Evolutionary conservation across 345 rosid genomes (phyloP).

Genomic region (Cardamine resedifolia): DNA sequence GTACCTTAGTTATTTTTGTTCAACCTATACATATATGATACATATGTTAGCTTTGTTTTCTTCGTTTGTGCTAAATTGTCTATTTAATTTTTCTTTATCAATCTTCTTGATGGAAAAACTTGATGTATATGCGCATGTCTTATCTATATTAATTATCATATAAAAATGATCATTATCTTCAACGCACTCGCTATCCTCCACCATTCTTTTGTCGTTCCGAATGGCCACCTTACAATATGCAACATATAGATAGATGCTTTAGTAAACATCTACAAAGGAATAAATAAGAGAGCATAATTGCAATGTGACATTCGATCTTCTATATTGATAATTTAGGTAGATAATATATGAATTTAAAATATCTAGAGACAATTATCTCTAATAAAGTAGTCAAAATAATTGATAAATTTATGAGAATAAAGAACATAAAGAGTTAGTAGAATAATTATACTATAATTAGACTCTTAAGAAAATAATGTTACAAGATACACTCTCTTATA

Average conservation of each 20-base stretch:
- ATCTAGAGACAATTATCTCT: neutral
- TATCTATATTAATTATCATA: constrained; percentile 2
- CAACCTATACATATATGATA: constrained; percentile 7
- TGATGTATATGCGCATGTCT: constrained; percentile 7
- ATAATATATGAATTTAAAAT: neutral
- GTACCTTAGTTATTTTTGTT: constrained; percentile 25
- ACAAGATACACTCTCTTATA: too few relatives aligned
- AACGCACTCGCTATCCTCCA: constrained; percentile 26
- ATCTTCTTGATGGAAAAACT: constrained; percentile 8
- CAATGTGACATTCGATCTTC: neutral
- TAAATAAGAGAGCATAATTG: constrained; percentile 7
- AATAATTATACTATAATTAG: too few relatives aligned
- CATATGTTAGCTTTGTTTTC: neutral
- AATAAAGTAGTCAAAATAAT: neutral
- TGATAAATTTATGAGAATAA: too few relatives aligned
- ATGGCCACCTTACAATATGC: constrained; percentile 20
- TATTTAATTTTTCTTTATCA: neutral
- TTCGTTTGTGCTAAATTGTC: neutral
- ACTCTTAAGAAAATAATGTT: too few relatives aligned
- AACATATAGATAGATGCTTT: constrained; percentile 23
- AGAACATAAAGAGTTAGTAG: too few relatives aligned
- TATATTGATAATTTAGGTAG: too few relatives aligned
- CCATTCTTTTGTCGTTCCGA: constrained; percentile 30
- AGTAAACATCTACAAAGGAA: constrained; percentile 9
- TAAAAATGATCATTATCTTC: constrained; percentile 28